Base-by-base conservation (phyloP, 805 yeast species). In the Lachancea sp. region DNA sequence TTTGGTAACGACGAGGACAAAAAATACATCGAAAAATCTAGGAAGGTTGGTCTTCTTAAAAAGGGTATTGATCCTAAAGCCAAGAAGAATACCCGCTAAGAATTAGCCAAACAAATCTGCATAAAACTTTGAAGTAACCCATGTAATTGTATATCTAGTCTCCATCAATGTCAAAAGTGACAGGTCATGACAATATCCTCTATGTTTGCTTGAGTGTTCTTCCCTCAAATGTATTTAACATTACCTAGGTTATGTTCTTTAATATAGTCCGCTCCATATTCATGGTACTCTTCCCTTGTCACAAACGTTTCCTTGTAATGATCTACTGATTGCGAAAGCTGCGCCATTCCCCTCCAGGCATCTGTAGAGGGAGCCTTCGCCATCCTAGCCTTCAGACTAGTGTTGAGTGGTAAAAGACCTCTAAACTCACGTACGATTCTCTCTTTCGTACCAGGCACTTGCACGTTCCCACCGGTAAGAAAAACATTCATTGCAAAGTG, bases 331-430 rank as follows among this genome's bases (percentile, higher is more conserved):
- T 52, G 51, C 5, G 89, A 68, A 84, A 95, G 85, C 52, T 74
- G 73, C 9, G 85, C 79, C 95, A 92, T 88, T 21, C 98, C 98
- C 53, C 70, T 80, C 97, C 98, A 92, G 1, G 97, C 77, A 60
- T 90, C 98, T 22, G 75, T 54, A 1, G 75, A 50, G 2, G 96
- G 90, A 57, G 85, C 78, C 2, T 61, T 48, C 0, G 96, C 92
- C 13, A 63, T 55, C 41, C 81, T 65, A 1, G 89, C 82, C 4
- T 69, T 63, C 25, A 89, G 63, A 0, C 75, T 72, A 0, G 83
- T 65, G 1, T 75, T 82, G 2, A 70, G 71, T 0, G 97, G 97
- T 38, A 92, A 64, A 45, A 83, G 74, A 7, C 76, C 64, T 11
- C 75, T 74, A 45, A 88, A 75, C 47, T 92, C 98, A 20, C 66